Evolutionary conservation across 2,329 filamentous ascomycete genomes (phyloP).

Genomic region (Fusarium brachygibbosum): DNA sequence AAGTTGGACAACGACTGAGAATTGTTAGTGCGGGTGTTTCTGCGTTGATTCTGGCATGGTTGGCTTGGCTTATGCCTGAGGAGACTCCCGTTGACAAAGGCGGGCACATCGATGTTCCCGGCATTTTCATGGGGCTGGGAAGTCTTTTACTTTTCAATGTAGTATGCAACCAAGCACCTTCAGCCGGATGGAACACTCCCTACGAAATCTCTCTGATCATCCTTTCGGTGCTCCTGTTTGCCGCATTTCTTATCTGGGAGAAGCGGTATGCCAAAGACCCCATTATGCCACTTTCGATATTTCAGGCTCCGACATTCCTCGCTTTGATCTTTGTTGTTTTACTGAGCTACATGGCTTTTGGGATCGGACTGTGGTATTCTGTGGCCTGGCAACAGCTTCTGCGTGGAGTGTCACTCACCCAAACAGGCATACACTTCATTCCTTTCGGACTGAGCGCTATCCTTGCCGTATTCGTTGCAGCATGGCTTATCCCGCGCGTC

Average conservation of each 20-base stretch:
- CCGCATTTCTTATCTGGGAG: constrained; percentile 59
- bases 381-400: constrained; percentile 60
- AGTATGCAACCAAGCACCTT: constrained; percentile 64
- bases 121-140: constrained; percentile 53
- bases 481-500: constrained; percentile 62
- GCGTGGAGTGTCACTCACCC: constrained; percentile 55
- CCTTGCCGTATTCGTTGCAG: constrained; percentile 39
- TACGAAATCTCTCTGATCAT: constrained; percentile 59
- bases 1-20: fast-evolving
- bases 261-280: constrained; percentile 55
- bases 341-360: constrained; percentile 62
- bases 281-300: constrained; percentile 62
- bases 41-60: constrained; percentile 6
- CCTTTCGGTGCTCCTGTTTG: constrained; percentile 50
- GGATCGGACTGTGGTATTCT: constrained; percentile 64
- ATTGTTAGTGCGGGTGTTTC: constrained; percentile 10
- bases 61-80: constrained; percentile 22
- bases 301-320: constrained; percentile 59
- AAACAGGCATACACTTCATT: constrained; percentile 4
- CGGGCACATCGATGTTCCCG: constrained; percentile 46
- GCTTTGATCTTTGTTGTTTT: constrained; percentile 60
- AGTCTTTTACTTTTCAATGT: constrained; percentile 62
- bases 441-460: constrained; percentile 19
- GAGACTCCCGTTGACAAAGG: constrained; percentile 45
- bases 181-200: constrained; percentile 59